A percentile compares a stretch with the other conserved stretches of the same genome.
Evolutionary conservation across 805 yeast species (phyloP).

Genomic region (Candida endomychidarum): DNA sequence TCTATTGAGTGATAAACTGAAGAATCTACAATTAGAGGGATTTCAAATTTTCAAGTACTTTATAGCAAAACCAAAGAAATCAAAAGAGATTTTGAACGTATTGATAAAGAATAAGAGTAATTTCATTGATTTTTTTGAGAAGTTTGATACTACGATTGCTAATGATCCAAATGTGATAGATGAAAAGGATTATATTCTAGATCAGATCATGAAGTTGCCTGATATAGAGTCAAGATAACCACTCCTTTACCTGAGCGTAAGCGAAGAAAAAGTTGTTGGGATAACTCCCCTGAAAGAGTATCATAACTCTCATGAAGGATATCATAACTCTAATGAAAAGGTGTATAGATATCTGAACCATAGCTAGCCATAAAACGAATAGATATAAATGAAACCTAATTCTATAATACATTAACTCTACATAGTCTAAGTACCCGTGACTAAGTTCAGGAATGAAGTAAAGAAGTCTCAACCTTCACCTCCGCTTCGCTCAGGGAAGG

Average conservation of each 20-base stretch:
- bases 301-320: too few relatives aligned
- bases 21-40: conserved; percentile 85
- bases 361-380: too few relatives aligned
- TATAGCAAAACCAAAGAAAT: conserved; percentile 92
- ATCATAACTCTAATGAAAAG: too few relatives aligned
- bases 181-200: conserved; percentile 78
- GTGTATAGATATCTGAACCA: too few relatives aligned
- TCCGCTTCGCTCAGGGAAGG: too few relatives aligned
- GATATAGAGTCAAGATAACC: conserved; percentile 44
- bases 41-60: conserved; percentile 92
- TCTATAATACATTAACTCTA: conserved; percentile 3
- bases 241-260: too few relatives aligned
- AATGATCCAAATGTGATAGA: conserved; percentile 68
- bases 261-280: too few relatives aligned
- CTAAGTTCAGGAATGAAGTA: too few relatives aligned
- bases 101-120: conserved; percentile 80
- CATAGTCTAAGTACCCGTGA: too few relatives aligned
- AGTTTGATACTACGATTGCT: conserved; percentile 59
- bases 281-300: too few relatives aligned
- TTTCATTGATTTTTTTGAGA: conserved; percentile 64
- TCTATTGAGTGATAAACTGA: conserved; percentile 81
- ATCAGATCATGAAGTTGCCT: conserved; percentile 71
- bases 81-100: conserved; percentile 76
- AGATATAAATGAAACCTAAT: too few relatives aligned
- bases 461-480: too few relatives aligned